Conservation (phyloP, 768 basidiomycete genomes). For the Trametes cinnabarina region DNA sequence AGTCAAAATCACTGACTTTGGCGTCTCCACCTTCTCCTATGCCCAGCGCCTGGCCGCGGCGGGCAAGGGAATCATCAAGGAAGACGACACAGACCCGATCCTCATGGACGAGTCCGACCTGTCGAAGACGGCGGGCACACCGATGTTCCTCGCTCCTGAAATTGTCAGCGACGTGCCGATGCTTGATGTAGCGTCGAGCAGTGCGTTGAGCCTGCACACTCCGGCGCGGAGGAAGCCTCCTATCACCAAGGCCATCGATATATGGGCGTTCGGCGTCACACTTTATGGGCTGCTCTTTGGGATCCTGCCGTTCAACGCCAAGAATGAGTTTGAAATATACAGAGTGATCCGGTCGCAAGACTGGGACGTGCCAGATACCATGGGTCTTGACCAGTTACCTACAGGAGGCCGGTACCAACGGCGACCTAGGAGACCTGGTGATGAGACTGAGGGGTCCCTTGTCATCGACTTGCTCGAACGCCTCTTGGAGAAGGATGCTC, state of each 20-base stretch:
- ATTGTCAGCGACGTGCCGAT: constrained; percentile 64
- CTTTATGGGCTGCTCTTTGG: constrained; percentile 94
- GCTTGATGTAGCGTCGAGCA: constrained; percentile 18
- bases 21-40: constrained; percentile 94
- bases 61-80: constrained; percentile 38
- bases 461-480: constrained; percentile 71
- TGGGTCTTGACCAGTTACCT: constrained; percentile 68
- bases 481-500: constrained; percentile 79
- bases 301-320: constrained; percentile 68
- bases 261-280: constrained; percentile 97
- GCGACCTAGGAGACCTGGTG: constrained; percentile 20
- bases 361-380: constrained; percentile 62
- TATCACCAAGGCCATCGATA: constrained; percentile 91
- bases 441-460: constrained; percentile 52
- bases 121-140: constrained; percentile 90
- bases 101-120: constrained; percentile 84
- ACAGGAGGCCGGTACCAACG: constrained; percentile 60
- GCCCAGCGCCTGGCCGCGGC: constrained; percentile 76
- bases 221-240: constrained; percentile 41
- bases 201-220: constrained; percentile 35
- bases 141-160: constrained; percentile 95
- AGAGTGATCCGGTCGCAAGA: constrained; percentile 73
- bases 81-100: constrained; percentile 49
- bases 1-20: constrained; percentile 98
- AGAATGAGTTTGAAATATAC: constrained; percentile 75